Evolutionary conservation across 805 yeast genomes (phyloP), one percentile per base, ranked within the genome.

Genomic region (Barnettozyma salicaria): DNA sequence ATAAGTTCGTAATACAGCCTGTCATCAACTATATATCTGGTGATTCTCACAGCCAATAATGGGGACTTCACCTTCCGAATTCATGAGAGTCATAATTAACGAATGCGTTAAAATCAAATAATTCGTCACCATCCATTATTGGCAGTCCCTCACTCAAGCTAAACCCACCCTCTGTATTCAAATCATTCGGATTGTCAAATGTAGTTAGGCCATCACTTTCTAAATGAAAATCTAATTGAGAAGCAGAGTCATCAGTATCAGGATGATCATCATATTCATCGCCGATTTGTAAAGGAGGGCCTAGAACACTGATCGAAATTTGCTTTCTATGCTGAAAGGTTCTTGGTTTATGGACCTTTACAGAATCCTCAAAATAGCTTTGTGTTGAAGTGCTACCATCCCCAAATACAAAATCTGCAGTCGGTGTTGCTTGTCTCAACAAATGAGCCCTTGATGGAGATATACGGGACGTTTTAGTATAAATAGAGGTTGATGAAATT

Each of bases 31-130:
- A n/a, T n/a, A n/a, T n/a, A n/a, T n/a, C 35, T 17, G 28, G 17
- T 23, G 13, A 32, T 17, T 24, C 25, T 21, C 29, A n/a, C 20
- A 27, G 19, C 26, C 18, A 24, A 19, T 12, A 19, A 32, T 18
- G 21, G 11, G 14, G 26, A 5, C 24, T 18, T 11, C 19, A 7
- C 14, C 12, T 28, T 13, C 26, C 34, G 20, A 13, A 32, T 14
- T 38, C 38, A 21, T 36, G 30, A 14, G 32, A 19, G 13, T 47
- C 40, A 24, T 42, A 44, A 30, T 44, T 50, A 6, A 45, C 42
- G 33, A 53, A 53, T 3, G 54, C 55, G 18, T 39, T 39, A 30
- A 52, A 44, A 31, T 53, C 58, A 32, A 53, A 50, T 37, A 41
- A 39, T 29, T 50, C 53, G 13, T 41, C 45, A 27, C 29, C 26